Percentiles rank a stretch among this genome's conserved stretches.
phyloP scores from a whole-genome alignment of 148 eudicot species.

The Chenopodium album region DNA sequence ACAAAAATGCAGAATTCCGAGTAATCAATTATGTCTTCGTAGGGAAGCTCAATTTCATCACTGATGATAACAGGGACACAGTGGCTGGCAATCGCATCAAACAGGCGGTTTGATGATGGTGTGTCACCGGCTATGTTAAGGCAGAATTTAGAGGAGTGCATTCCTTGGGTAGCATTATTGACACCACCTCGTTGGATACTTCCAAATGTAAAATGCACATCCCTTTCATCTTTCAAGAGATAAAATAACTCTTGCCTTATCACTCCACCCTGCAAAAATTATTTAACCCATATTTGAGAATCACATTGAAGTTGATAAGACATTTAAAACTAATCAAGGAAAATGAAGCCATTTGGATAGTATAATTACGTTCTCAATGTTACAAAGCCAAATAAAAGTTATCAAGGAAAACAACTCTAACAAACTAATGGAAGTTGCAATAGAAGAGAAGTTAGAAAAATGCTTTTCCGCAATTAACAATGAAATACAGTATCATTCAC shows the following conservation, averaged over 20 bases:
- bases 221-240: slow-evolving; percentile 69
- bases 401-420: not conserved
- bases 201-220: slow-evolving; percentile 87
- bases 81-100: slow-evolving; percentile 93
- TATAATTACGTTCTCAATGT: not conserved
- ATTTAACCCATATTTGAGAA: slow-evolving; percentile 6
- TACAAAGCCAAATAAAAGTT: not conserved
- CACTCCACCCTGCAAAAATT: slow-evolving; percentile 66
- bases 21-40: slow-evolving; percentile 79
- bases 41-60: slow-evolving; percentile 91
- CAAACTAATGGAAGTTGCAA: not conserved
- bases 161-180: slow-evolving; percentile 61
- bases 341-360: not conserved
- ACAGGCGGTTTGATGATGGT: slow-evolving; percentile 92
- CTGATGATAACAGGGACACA: slow-evolving; percentile 95
- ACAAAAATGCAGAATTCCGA: slow-evolving; percentile 81
- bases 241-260: slow-evolving; percentile 82
- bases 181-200: slow-evolving; percentile 69
- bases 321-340: not conserved
- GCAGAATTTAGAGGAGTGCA: slow-evolving; percentile 91
- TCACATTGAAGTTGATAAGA: not conserved
- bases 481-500: too few relatives aligned
- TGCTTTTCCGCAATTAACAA: too few relatives aligned
- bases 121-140: slow-evolving; percentile 98
- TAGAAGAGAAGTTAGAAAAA: not conserved